These are phyloP conservation scores for Suillus americanus DNA, from an alignment of 768 basidiomycete genomes.

Conservation along the genomic window DNA sequence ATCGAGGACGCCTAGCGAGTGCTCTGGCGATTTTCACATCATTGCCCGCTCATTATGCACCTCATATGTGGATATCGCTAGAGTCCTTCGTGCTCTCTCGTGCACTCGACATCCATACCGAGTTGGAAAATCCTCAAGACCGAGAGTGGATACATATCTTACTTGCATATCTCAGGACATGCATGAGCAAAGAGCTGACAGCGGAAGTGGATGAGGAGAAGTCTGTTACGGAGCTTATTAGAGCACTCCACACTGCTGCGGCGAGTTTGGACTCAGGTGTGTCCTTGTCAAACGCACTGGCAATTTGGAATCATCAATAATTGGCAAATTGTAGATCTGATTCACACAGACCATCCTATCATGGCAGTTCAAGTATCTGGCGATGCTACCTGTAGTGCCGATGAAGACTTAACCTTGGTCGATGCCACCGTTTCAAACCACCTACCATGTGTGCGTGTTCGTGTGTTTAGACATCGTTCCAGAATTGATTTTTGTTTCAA, in stretches of 20 bases:
- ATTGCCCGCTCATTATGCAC: slow-evolving; percentile 84
- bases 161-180: slow-evolving; percentile 73
- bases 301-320: slow-evolving; percentile 13
- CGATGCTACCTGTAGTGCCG: slow-evolving; percentile 51
- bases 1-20: slow-evolving; percentile 59
- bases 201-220: slow-evolving; percentile 48
- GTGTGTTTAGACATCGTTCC: neutral
- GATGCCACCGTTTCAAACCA: slow-evolving; percentile 61
- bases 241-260: slow-evolving; percentile 47
- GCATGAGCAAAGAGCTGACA: slow-evolving; percentile 51
- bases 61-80: slow-evolving; percentile 77
- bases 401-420: slow-evolving; percentile 65
- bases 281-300: slow-evolving; percentile 10
- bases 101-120: slow-evolving; percentile 66
- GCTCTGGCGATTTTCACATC: slow-evolving; percentile 75
- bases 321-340: slow-evolving; percentile 49
- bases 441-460: slow-evolving; percentile 69
- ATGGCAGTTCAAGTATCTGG: slow-evolving; percentile 51
- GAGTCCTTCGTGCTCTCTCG: slow-evolving; percentile 78
- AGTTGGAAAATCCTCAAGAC: slow-evolving; percentile 58
- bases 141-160: slow-evolving; percentile 80
- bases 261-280: slow-evolving; percentile 56
- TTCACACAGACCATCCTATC: slow-evolving; percentile 68
- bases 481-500: slow-evolving; percentile 29
- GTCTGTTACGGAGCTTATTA: slow-evolving; percentile 54